These are phyloP conservation scores for Aspergillus candidus DNA, from an alignment of 2,329 filamentous ascomycete genomes.

Conservation along the genomic window DNA sequence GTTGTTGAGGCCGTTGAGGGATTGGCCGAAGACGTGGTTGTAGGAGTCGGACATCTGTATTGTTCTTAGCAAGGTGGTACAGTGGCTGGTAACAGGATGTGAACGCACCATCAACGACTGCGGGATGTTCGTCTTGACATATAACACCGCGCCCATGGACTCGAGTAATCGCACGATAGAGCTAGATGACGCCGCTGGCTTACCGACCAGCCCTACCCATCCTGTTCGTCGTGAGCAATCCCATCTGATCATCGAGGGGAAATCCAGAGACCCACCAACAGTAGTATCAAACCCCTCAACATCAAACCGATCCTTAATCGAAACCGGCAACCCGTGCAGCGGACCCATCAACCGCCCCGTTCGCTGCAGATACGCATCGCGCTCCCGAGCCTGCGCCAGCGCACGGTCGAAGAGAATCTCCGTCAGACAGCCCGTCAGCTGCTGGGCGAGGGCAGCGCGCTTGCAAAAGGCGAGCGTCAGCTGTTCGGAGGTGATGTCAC, in stretches of 20 bases:
- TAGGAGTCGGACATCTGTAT: conserved; percentile 41
- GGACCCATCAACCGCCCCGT: conserved; percentile 52
- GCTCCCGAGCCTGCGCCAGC: conserved; percentile 23
- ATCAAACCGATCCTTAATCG: conserved; percentile 67
- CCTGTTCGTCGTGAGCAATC: conserved; percentile 35
- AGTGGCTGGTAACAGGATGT: neutral
- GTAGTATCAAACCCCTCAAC: conserved; percentile 22
- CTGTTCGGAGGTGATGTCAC: conserved; percentile 7
- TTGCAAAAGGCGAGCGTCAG: conserved; percentile 30
- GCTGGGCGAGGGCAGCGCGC: conserved; percentile 32
- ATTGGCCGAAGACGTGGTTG: conserved; percentile 47
- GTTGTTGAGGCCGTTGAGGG: conserved; percentile 45
- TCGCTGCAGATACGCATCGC: conserved; percentile 40
- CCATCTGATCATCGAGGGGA: neutral
- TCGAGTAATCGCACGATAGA: conserved; percentile 23
- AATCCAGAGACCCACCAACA: conserved; percentile 14
- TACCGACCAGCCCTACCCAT: conserved; percentile 33
- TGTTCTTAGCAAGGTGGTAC: neutral
- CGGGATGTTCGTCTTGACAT: conserved; percentile 50
- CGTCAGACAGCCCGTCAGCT: conserved; percentile 25
- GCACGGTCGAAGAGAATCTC: conserved; percentile 30
- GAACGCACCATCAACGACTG: conserved; percentile 38
- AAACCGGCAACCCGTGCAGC: conserved; percentile 55
- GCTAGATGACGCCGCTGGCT: conserved; percentile 21
- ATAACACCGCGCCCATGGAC: conserved; percentile 44